Base-by-base conservation (phyloP, 2,329 filamentous ascomycete species). In the Hypoxylon sp. region DNA sequence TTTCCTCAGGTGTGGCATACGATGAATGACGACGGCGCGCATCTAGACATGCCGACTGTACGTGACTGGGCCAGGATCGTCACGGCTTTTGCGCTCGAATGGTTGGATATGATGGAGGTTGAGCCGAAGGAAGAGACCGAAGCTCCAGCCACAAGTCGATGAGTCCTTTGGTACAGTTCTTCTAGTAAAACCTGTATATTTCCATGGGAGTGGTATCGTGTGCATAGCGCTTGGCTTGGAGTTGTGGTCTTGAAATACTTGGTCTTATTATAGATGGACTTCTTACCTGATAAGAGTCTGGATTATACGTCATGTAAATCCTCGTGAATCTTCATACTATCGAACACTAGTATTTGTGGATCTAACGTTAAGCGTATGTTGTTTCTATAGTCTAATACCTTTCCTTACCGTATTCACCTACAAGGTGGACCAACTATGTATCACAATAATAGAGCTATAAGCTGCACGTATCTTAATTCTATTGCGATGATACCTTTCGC, bases 51-150 rank as follows among this genome's bases (percentile, higher is more conserved):
- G 70, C 81, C 85, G 14, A 92, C 90, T 0, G 88, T 92, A 27
- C 85, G 91, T 74, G 92, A 96, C 76, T 96, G 92, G 92, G 85
- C 89, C 16, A 86, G 85, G 72, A 85, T 96, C 30, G 82, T 92
- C 2, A 88, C 89, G 0, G 91, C 88, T 0, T 96, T 96, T 79
- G 85, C 87, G 46, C 86, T 90, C 3, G 92, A 95, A 76, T 96
- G 92, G 91, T 84, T 96, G 82, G 92, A 94, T 71, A 80, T 94
- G 74, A 80, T 78, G 76, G 77, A 80, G 66, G 75, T 80, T 5
- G 73, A 76, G 60, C 75, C 78, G 12, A 70, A 72, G 50, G 67
- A 70, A 19, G 56, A 48, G 2, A 16, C 16, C 12, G 34, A 52
- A 25, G 41, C 59, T 19, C 21, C 43, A 29, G 54, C 27, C 19